These are phyloP conservation scores for Cystobasidium onofrii DNA, from an alignment of 768 basidiomycete genomes.

Conservation along the genomic window DNA sequence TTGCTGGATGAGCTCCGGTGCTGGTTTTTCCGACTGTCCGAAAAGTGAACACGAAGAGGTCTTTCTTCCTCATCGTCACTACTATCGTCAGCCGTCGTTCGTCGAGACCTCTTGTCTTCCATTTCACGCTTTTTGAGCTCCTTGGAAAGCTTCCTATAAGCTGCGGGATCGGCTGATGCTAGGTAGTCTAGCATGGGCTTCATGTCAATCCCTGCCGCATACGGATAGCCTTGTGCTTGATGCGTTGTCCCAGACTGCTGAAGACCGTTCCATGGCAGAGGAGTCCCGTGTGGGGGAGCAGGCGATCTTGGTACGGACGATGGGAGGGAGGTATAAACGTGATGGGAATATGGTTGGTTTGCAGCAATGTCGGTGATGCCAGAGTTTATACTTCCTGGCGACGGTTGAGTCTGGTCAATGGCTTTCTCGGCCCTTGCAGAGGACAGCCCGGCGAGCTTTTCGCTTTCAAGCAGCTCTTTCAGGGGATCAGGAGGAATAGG, in stretches of 20 bases:
- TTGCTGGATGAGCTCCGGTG: not conserved
- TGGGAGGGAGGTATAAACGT: no score
- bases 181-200: not conserved
- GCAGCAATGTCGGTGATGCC: no score
- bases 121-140: not conserved
- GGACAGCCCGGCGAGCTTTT: not conserved
- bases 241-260: no score
- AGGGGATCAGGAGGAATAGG: not conserved
- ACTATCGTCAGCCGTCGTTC: not conserved
- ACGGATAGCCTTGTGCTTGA: not conserved
- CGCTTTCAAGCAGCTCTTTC: not conserved
- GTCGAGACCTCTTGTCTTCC: not conserved
- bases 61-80: not conserved
- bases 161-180: not conserved
- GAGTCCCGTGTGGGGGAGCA: no score
- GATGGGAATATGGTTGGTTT: no score
- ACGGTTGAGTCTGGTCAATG: no score
- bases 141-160: not conserved
- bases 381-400: no score
- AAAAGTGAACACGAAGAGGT: not conserved
- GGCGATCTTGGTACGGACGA: no score
- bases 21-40: not conserved
- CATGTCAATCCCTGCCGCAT: not conserved
- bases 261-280: no score
- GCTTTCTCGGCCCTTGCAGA: no score